Base-by-base conservation (phyloP, 306 rosid species). In the Arachis hypogaea region DNA sequence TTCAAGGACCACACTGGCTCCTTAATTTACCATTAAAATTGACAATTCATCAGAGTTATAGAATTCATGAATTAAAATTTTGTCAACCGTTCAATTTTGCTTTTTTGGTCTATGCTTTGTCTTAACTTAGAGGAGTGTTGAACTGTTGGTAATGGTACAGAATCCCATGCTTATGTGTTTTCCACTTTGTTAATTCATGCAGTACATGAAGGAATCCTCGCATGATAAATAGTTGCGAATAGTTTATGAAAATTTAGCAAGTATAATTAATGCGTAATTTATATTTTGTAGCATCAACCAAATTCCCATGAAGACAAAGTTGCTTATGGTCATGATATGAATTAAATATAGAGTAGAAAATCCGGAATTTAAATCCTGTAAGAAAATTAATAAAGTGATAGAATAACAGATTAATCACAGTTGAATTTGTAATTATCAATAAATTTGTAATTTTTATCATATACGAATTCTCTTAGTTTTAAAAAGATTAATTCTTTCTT, bases 261-360 rank as follows among this genome's bases (percentile, higher is more conserved):
- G 30, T 36, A n/a, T 43, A 29, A 11, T 70, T 42, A 57, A 42
- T 28, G 57, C 43, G 7, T 69, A 14, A 56, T 14, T 38, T 16
- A 40, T 14, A 43, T 7, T 16, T 68, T 8, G 72, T 30, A 49
- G 47, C 11, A 58, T 33, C 49, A 14, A 50, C 40, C 18, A 9
- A 9, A n/a, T 29, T 68, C 38, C 52, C 7, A 59, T 14, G 9
- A 10, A 58, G 29, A 16, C 68, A 72, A 14, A 9, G 38, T 33
- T 72, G 47, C 49, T 60, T 38, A 62, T 16, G 49, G 36, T 62
- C 14, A 55, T 64, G 65, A 4, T 14, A 73, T 50, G 70, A 63
- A 62, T 61, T 9, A 62, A 14, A 55, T 57, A 5, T 33, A 33
- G 38, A 33, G 4, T 4, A 33, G 38, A 2, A 33, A 33, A 33